A percentile compares a stretch with the other conserved stretches of the same genome.
phyloP scores from a whole-genome alignment of 73 alveolate species.

The Paramecium bursaria region DNA sequence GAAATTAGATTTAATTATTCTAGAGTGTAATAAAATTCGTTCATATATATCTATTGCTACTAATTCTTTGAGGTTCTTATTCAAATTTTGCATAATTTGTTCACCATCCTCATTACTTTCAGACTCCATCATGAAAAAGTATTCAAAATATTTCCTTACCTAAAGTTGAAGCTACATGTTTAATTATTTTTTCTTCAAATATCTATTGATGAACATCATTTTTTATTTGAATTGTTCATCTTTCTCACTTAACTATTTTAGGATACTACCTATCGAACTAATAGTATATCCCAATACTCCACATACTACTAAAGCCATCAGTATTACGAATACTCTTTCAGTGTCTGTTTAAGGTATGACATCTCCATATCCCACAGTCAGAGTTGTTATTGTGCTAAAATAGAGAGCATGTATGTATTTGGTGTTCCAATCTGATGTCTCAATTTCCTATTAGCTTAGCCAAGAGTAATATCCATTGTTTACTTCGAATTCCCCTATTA shows the following conservation, averaged over 20 bases:
- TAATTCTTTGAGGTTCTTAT: conserved; percentile 10
- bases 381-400: conserved; percentile 60
- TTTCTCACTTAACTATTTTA: conserved; percentile 12
- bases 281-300: conserved; percentile 68
- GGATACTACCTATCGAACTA: conserved; percentile 46
- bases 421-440: conserved; percentile 45
- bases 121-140: conserved; percentile 19
- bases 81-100: conserved; percentile 16
- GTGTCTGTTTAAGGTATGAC: conserved; percentile 54
- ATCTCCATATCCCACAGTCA: conserved; percentile 72
- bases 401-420: conserved; percentile 57
- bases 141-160: conserved; percentile 43
- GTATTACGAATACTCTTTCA: conserved; percentile 63
- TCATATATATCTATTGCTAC: conserved; percentile 54
- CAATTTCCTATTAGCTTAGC: conserved; percentile 29
- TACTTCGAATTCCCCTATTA: conserved; percentile 53
- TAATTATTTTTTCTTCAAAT: conserved; percentile 12
- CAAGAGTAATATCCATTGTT: conserved; percentile 14
- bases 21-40: background rate
- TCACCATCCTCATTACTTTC: conserved; percentile 42
- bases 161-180: conserved; percentile 1
- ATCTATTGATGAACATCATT: conserved; percentile 43
- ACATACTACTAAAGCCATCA: conserved; percentile 64
- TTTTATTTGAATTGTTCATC: conserved; percentile 11
- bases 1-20: conserved; percentile 21